Base-by-base conservation (phyloP, 2,329 filamentous ascomycete species). In the Diaporthe nobilis region DNA sequence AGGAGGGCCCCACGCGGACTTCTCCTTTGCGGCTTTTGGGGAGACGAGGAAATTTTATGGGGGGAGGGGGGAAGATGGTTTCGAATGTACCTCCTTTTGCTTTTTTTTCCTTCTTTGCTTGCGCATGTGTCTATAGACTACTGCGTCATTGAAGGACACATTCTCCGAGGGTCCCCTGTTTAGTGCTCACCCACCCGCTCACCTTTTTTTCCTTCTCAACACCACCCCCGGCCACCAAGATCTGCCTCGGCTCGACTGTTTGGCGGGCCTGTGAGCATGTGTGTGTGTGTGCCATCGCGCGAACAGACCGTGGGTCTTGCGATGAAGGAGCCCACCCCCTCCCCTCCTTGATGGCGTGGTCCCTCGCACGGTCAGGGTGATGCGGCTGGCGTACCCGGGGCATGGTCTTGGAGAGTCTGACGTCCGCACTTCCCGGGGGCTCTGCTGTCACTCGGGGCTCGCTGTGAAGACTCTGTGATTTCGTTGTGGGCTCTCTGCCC, bases 231-330 rank as follows among this genome's bases (percentile, higher is more conserved):
- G 65, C 47, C 65, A 28, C 13, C 47, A 37, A 51, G 42, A 39
- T 70, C 49, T 70, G 65, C 65, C 65, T 70, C 65, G 65, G 65
- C 65, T 70, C 65, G 65, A 70, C 15, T 28, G 9, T 28, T 15
- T 31, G 44, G 34, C 65, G 22, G 44, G 49, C 65, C 5, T 53
- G n/a, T 42, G 22, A 10, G 65, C 31, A 53, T 51, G 47, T 28
- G 39, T 70, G 25, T 68, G 42, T 70, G 42, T 39, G 57, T 49
- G 25, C 49, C n/a, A 68, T 70, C 49, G 49, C 49, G 61, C 61
- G 61, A 67, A 67, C 61, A 67, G 61, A 67, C 42, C 42, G 20
- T 55, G 44, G 42, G 34, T 49, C 20, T 34, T 25, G 44, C 51
- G 8, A 55, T 42, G 49, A 34, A 42, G 34, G 47, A 70, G 31